Base-by-base conservation (phyloP, 441 rosid species). In the Eruca vesicaria region DNA sequence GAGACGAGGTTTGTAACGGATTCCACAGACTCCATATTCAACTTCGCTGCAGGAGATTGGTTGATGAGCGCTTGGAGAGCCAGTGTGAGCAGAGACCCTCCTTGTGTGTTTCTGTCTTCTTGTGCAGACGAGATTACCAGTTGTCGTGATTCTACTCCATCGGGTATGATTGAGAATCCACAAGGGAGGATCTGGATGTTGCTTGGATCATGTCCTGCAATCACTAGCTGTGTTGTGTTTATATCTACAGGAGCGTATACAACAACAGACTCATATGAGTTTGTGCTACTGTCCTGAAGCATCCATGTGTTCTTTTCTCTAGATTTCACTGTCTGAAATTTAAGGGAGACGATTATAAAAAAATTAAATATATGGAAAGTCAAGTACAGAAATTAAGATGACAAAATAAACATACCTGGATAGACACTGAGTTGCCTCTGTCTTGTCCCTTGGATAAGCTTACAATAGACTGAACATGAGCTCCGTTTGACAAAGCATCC, bases 91-190 rank as follows among this genome's bases (percentile, higher is more conserved):
- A 93, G 80, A 19, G 95, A 90, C 38, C 99, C 99, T 68, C 97
- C 96, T 80, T 93, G 96, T 16, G 85, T 76, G 78, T 87, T 85
- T 84, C 81, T 90, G 79, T 95, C 90, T 82, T 90, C 97, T 23
- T 86, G 90, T 83, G 86, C 82, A 0, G 98, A 88, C 71, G 86
- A 88, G 85, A 95, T 91, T 73, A 95, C 97, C 36, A 93, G 70
- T 18, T 96, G 95, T 66, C 99, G 83, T 7, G 97, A 89, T 75
- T 95, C 99, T 0, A 88, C 71, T 56, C 98, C 97, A 4, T 95
- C 98, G 0, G 97, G 95, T 28, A 95, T 92, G 79, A 95, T 91
- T 1, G 99, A 89, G 90, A 95, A 95, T 31, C 99, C 99, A 6
- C 91, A 95, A 20, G 99, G 98, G 65, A 96, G 83, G 66, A 89